phyloP scores from a whole-genome alignment of 768 basidiomycete genomes.

The Agrocybe chaxingu region DNA sequence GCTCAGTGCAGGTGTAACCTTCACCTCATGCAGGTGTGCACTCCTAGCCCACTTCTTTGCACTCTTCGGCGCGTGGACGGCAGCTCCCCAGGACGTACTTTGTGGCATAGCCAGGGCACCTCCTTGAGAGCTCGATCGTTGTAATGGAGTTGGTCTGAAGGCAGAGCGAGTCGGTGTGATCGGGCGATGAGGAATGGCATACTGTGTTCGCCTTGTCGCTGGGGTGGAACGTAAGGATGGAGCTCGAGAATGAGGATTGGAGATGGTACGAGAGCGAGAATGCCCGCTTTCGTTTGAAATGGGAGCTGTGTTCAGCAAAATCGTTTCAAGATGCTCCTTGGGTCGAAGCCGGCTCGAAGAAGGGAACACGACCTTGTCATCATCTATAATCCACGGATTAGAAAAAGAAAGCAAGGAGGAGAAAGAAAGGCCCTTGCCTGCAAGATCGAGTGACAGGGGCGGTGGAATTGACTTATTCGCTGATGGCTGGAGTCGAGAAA shows the following conservation, averaged over 20 bases:
- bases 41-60: slow-evolving; percentile 60
- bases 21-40: slow-evolving; percentile 69
- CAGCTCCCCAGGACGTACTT: slow-evolving; percentile 22
- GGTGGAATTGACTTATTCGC: slow-evolving; percentile 11
- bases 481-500: slow-evolving; percentile 7
- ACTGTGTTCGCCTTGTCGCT: slow-evolving; percentile 11
- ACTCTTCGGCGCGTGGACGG: slow-evolving; percentile 36
- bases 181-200: slow-evolving; percentile 14
- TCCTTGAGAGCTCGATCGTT: slow-evolving; percentile 46
- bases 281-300: slow-evolving; percentile 12
- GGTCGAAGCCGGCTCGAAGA: slow-evolving; percentile 16
- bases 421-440: slow-evolving; percentile 1
- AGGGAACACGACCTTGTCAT: slow-evolving; percentile 8
- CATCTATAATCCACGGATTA: neutral
- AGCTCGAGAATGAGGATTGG: slow-evolving; percentile 20
- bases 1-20: neutral
- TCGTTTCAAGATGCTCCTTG: slow-evolving; percentile 16
- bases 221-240: slow-evolving; percentile 21
- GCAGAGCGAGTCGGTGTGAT: slow-evolving; percentile 25
- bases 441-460: slow-evolving; percentile 5
- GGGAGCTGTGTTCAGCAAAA: slow-evolving; percentile 19
- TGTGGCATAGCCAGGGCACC: slow-evolving; percentile 9
- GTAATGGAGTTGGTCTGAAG: slow-evolving; percentile 31
- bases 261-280: slow-evolving; percentile 13
- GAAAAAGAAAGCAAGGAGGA: neutral